phyloP scores from a whole-genome alignment of 257 asterid species.

The Solanum pinnatisectum region DNA sequence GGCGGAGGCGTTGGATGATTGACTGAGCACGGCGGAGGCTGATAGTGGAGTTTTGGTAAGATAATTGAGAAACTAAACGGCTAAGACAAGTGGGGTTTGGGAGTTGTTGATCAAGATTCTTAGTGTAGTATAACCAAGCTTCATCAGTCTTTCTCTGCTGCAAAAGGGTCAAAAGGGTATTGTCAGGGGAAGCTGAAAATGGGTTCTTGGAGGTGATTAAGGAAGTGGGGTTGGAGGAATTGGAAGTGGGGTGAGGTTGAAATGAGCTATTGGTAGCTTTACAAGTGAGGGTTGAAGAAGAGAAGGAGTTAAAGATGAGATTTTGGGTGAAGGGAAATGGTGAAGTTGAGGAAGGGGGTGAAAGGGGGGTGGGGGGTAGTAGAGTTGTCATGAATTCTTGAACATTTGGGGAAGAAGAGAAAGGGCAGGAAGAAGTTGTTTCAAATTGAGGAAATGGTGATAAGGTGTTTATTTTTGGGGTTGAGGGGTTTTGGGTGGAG shows the following conservation, averaged over 20 bases:
- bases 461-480: neutral
- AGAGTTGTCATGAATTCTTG: constrained; percentile 44
- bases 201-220: constrained; percentile 13
- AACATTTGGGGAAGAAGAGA: constrained; percentile 20
- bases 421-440: neutral
- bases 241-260: constrained; percentile 24
- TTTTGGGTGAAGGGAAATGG: constrained; percentile 19
- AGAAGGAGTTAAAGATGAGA: constrained; percentile 20
- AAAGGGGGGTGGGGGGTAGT: constrained; percentile 2
- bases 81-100: constrained; percentile 84
- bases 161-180: constrained; percentile 52
- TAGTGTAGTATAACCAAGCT: constrained; percentile 63
- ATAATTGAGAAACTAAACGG: constrained; percentile 72
- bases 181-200: constrained; percentile 32
- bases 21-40: constrained; percentile 70
- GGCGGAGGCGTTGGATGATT: constrained; percentile 72
- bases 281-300: constrained; percentile 13
- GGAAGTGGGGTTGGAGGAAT: constrained; percentile 22
- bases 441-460: neutral
- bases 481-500: constrained; percentile 41
- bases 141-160: constrained; percentile 75
- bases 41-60: constrained; percentile 58
- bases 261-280: constrained; percentile 21
- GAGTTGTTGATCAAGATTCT: constrained; percentile 38
- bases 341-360: neutral